Evolutionary conservation across 2,329 filamentous ascomycete species (phyloP).

Genomic region (Neurospora crassa): DNA sequence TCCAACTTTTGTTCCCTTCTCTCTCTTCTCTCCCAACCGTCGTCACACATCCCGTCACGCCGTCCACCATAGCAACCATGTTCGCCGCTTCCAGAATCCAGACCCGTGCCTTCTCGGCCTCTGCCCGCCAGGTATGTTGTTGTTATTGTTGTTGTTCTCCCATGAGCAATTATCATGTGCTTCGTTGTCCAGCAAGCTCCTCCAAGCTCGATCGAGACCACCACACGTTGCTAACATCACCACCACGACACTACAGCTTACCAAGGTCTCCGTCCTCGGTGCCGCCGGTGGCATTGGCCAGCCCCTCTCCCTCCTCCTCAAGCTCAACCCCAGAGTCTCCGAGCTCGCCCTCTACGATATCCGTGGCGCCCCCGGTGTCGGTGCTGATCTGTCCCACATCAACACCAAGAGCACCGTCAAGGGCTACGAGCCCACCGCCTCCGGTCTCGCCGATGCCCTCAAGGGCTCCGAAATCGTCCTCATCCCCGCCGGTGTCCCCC

Average conservation of each 20-base stretch:
- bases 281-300: constrained; percentile 97
- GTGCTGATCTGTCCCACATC: constrained; percentile 96
- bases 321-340: constrained; percentile 92
- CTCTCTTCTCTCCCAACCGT: background rate
- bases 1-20: background rate
- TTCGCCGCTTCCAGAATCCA: constrained; percentile 64
- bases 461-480: constrained; percentile 88
- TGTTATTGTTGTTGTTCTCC: background rate
- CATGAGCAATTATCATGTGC: background rate
- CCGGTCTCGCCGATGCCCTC: constrained; percentile 69
- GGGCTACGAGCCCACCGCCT: constrained; percentile 72
- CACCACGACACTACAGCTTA: constrained; percentile 49
- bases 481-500: constrained; percentile 95
- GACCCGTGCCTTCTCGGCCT: constrained; percentile 72
- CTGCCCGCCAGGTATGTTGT: constrained; percentile 57
- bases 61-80: constrained; percentile 43
- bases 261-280: constrained; percentile 96
- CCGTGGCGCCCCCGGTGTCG: constrained; percentile 89
- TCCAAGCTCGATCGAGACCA: background rate
- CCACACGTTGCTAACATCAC: background rate
- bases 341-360: constrained; percentile 98
- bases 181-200: background rate
- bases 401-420: constrained; percentile 96
- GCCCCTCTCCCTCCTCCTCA: constrained; percentile 92
- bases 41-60: background rate